Evolutionary conservation across 2,329 filamentous ascomycete genomes (phyloP), one percentile per base, ranked within the genome.

Genomic region (Ramularia endophylla): DNA sequence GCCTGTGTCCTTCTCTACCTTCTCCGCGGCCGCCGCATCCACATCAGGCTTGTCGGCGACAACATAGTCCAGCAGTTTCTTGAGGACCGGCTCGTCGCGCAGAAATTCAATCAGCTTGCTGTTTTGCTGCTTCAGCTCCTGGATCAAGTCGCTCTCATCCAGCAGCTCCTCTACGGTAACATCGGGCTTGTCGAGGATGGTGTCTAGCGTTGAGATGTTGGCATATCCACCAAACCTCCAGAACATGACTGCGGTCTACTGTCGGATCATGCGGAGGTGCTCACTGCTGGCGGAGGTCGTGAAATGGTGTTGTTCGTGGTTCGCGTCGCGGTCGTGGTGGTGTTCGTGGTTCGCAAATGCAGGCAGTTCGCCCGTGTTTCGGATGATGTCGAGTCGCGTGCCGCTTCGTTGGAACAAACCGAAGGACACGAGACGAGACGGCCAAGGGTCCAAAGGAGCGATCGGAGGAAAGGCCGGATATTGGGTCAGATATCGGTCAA

Each of bases 141-240:
- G 88, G 56, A 97, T 92, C 58, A 97, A 72, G 64, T 98, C 92
- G 60, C 85, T 85, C 74, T 98, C 92, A 65, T 97, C 89, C 50
- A 98, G 80, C 46, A 98, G 75, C 64, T 97, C 90, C 68, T 98
- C 92, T 53, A 97, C 83, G 38, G 86, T 88, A 63, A 95, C 89
- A 68, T 95, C 86, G 56, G 79, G 81, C 68, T 95, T 95, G 65
- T 98, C 92, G 65, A 98, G 87, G 61, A 98, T 86, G 56, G 83
- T 88, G 69, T 97, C 92, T 68, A 98, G 87, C 62, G 89, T 85
- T 59, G 90, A 95, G 69, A 95, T 85, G 76, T 87, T 94, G 75
- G 89, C 87, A 77, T 97, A 97, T 63, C 88, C 88, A 77, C 92
- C 90, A 77, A 97, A 98, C 71, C 90, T 85, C 92, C 92, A 98